Evolutionary conservation across 2,329 filamentous ascomycete genomes (phyloP).

Genomic region (Esteya vermicola): DNA sequence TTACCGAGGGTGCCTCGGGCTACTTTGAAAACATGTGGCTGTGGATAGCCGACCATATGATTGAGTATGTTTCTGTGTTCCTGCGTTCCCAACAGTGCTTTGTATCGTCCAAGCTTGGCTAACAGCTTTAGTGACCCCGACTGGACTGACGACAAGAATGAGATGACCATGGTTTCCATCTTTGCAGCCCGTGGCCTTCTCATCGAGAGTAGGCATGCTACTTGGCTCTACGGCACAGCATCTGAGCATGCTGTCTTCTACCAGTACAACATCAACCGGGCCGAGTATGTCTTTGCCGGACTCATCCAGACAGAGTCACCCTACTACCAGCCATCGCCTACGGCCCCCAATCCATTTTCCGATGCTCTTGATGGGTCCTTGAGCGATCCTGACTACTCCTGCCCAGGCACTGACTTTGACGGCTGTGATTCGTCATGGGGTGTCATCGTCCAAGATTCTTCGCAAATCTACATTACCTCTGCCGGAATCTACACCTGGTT

Average conservation of each 20-base stretch:
- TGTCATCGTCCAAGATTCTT: too few relatives aligned
- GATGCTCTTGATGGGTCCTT: too few relatives aligned
- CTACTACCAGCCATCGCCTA: conserved; percentile 59
- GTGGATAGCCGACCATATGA: conserved; percentile 53
- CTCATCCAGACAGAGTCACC: conserved; percentile 57
- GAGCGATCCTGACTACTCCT: too few relatives aligned
- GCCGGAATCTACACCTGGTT: too few relatives aligned
- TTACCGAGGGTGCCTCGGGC: conserved; percentile 27
- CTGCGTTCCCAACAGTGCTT: background rate
- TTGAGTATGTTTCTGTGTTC: background rate
- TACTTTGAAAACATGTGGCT: conserved; percentile 44
- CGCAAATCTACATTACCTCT: too few relatives aligned
- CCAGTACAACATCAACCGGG: conserved; percentile 50
- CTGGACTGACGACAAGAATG: conserved; percentile 26
- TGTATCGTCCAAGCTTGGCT: conserved; percentile 5
- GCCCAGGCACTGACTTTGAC: too few relatives aligned
- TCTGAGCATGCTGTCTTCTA: conserved; percentile 55
- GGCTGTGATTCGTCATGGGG: too few relatives aligned
- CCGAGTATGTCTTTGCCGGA: conserved; percentile 47
- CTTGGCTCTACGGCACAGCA: conserved; percentile 47
- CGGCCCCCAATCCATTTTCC: too few relatives aligned
- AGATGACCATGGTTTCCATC: background rate
- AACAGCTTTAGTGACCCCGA: conserved; percentile 19
- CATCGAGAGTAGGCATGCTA: conserved; percentile 25
- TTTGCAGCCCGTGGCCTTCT: conserved; percentile 35